phyloP scores from a whole-genome alignment of 75 land plant species.

The Cunninghamia lanceolata region DNA sequence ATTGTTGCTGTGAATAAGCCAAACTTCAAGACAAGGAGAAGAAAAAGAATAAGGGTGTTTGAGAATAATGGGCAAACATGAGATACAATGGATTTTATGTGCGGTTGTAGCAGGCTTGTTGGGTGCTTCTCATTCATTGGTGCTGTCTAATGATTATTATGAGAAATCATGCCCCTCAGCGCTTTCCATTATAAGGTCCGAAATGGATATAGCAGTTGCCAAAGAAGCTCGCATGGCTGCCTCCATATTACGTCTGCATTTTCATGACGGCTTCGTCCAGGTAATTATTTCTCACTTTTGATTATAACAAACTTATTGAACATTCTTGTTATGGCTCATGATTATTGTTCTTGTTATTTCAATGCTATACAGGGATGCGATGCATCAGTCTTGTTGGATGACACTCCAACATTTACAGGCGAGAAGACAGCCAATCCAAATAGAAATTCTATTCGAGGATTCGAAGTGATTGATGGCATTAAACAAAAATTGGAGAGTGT shows the following conservation, averaged over 20 bases:
- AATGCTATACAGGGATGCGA: not conserved
- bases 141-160: too few species aligned
- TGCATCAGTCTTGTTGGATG: conserved; percentile 8
- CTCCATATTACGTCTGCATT: conserved; percentile 47
- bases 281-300: conserved; percentile 11
- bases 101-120: not conserved
- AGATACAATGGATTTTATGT: not conserved
- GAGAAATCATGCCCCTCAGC: too few species aligned
- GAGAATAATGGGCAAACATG: too few species aligned
- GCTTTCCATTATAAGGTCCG: not conserved
- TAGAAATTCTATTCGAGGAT: too few species aligned
- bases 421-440: too few species aligned
- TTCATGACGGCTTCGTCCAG: conserved; percentile 81
- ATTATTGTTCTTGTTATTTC: too few species aligned
- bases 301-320: too few species aligned
- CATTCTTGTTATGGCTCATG: too few species aligned
- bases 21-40: not conserved
- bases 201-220: too few species aligned
- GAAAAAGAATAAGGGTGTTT: not conserved
- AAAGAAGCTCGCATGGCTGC: conserved; percentile 60
- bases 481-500: too few species aligned
- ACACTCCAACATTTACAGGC: not conserved
- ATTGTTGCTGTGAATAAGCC: not conserved
- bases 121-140: not conserved
- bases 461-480: too few species aligned